Conservation (phyloP, 1,284 basidiomycete species). For the Ganoderma lucidum region DNA sequence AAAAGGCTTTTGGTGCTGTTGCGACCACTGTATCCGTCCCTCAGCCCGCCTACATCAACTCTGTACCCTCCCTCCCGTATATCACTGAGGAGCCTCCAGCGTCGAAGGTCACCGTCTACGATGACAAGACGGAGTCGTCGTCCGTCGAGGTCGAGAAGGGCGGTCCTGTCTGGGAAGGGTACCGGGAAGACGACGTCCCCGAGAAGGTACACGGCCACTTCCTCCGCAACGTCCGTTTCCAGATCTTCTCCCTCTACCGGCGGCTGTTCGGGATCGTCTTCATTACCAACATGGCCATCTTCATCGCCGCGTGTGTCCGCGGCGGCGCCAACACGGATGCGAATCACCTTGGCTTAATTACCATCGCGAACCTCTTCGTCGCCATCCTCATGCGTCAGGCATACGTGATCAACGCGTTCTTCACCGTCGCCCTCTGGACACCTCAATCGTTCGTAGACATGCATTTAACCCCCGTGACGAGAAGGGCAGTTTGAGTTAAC, state of each 20-base stretch:
- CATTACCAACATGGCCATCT: constrained; percentile 57
- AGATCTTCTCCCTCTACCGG: constrained; percentile 61
- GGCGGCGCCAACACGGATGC: constrained; percentile 48
- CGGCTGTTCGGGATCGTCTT: constrained; percentile 65
- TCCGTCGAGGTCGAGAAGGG: constrained; percentile 38
- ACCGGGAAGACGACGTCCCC: constrained; percentile 56
- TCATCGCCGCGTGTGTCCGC: constrained; percentile 52
- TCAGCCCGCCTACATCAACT: constrained; percentile 8
- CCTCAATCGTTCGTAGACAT: constrained; percentile 52
- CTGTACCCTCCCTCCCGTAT: constrained; percentile 18
- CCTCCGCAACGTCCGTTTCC: constrained; percentile 59
- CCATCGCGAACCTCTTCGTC: constrained; percentile 59
- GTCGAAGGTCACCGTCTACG: constrained; percentile 26
- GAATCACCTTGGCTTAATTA: constrained; percentile 54
- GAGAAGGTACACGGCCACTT: constrained; percentile 53
- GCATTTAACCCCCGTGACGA: neutral
- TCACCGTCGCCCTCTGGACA: constrained; percentile 55
- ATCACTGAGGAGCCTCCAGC: constrained; percentile 19
- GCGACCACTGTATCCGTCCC: neutral
- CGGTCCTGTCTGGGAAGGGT: constrained; percentile 54
- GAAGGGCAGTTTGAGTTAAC: neutral
- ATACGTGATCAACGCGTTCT: constrained; percentile 63
- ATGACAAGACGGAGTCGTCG: constrained; percentile 30
- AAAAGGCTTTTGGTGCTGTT: neutral
- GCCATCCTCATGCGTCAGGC: constrained; percentile 67